Evolutionary conservation across 2,329 filamentous ascomycete genomes (phyloP).

Genomic region (Fusarium sp.): DNA sequence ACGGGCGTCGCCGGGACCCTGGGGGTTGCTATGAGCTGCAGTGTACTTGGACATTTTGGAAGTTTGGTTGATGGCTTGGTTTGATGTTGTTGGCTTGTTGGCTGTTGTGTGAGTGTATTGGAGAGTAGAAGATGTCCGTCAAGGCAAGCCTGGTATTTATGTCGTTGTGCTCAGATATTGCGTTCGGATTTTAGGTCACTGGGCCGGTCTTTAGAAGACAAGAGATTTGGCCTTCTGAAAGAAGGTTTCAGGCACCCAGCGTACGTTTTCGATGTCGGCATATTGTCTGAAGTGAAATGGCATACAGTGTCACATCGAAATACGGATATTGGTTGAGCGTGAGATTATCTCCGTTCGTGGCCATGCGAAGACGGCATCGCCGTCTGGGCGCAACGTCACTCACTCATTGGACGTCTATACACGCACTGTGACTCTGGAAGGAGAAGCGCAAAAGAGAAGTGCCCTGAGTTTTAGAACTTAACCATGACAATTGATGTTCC

Average conservation of each 20-base stretch:
- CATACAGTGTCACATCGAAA: not conserved
- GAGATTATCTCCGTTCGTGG: not conserved
- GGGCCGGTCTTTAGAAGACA: not conserved
- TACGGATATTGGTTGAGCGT: not conserved
- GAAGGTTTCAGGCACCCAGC: not conserved
- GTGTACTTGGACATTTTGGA: conserved; percentile 19
- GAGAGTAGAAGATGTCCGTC: not conserved
- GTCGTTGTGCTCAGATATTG: not conserved
- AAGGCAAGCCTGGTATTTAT: not conserved
- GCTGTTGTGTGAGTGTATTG: not conserved
- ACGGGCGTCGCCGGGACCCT: conserved; percentile 29
- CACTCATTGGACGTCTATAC: not conserved
- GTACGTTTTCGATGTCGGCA: not conserved
- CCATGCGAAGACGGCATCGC: not conserved
- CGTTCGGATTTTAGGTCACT: not conserved
- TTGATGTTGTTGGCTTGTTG: not conserved
- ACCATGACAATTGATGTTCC: not conserved
- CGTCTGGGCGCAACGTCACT: not conserved
- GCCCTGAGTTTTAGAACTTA: not conserved
- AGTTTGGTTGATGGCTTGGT: not conserved
- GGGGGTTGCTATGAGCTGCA: not conserved
- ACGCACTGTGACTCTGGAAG: no score
- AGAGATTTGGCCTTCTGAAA: not conserved
- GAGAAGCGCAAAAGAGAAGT: not conserved
- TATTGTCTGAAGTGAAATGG: not conserved